Evolutionary conservation across 768 basidiomycete species (phyloP), one percentile per base, ranked within the genome.

Genomic region (Tephrocybe sp.): DNA sequence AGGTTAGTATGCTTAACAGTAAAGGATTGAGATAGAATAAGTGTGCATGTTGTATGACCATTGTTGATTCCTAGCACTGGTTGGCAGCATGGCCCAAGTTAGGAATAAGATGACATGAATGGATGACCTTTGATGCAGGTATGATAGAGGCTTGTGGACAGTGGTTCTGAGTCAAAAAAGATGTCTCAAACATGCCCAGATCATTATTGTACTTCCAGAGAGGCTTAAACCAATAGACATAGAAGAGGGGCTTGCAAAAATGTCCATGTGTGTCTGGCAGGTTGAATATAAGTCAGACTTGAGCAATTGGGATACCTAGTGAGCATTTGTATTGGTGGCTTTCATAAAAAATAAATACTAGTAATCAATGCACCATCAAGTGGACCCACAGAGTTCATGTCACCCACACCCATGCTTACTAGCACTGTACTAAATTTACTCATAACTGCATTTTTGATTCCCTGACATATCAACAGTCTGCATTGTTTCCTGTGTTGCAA

Each of bases 21-120:
- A n/a, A n/a, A 3, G 64, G 62, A 43, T 68, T 70, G 0, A 68
- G 55, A 47, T 61, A 68, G 38, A n/a, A n/a, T n/a, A n/a, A n/a
- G n/a, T n/a, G n/a, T n/a, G n/a, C n/a, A n/a, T n/a, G n/a, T n/a
- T n/a, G n/a, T n/a, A n/a, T n/a, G n/a, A n/a, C n/a, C n/a, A n/a
- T n/a, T n/a, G n/a, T n/a, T n/a, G n/a, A n/a, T n/a, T n/a, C n/a
- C n/a, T n/a, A n/a, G n/a, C n/a, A n/a, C n/a, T n/a, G n/a, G n/a
- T n/a, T n/a, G n/a, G n/a, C n/a, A n/a, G n/a, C n/a, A n/a, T n/a
- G n/a, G n/a, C n/a, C n/a, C n/a, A n/a, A n/a, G n/a, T n/a, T n/a
- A n/a, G n/a, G n/a, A n/a, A n/a, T n/a, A n/a, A n/a, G n/a, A n/a
- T n/a, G n/a, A n/a, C n/a, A n/a, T n/a, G n/a, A n/a, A n/a, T n/a